Percentiles rank a stretch among this genome's conserved stretches.
These are phyloP conservation scores for Phytopythium chamaehyphon DNA, from an alignment of 352 stramenopile genomes.

Conservation along the genomic window DNA sequence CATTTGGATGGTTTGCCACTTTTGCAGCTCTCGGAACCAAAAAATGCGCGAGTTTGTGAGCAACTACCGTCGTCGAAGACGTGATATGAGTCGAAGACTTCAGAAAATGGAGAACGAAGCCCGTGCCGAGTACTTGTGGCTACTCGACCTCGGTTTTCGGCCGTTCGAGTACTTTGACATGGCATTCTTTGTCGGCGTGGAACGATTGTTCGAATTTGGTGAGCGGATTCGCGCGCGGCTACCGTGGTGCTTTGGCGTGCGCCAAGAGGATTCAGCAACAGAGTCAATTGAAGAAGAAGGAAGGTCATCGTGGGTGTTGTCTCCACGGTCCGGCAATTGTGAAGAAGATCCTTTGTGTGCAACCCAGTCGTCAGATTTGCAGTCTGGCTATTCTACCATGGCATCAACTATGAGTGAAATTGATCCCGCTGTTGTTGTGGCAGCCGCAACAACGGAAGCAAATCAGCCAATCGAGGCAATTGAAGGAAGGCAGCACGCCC, in stretches of 20 bases:
- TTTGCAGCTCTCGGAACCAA: conserved; percentile 77
- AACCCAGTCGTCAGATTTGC: not conserved
- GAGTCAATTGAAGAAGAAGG: not conserved
- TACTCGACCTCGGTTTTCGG: conserved; percentile 82
- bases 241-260: not conserved
- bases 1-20: conserved; percentile 83
- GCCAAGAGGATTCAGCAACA: not conserved
- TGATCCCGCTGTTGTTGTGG: conserved; percentile 3
- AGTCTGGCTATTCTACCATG: not conserved
- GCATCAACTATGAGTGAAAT: conserved; percentile 2
- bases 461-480: conserved; percentile 63
- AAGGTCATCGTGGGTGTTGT: conserved; percentile 5
- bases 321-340: not conserved
- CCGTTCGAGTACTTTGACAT: conserved; percentile 67
- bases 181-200: conserved; percentile 51
- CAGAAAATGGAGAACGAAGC: conserved; percentile 77
- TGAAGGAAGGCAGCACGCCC: conserved; percentile 46
- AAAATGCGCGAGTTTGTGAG: conserved; percentile 88
- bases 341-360: not conserved
- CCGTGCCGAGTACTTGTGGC: conserved; percentile 77
- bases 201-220: conserved; percentile 28
- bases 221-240: conserved; percentile 8
- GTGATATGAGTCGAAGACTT: conserved; percentile 69
- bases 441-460: conserved; percentile 22
- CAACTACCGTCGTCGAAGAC: conserved; percentile 77